These are phyloP conservation scores for Nepenthes alata DNA, from an alignment of 179 eudicot species.

Conservation along the genomic window DNA sequence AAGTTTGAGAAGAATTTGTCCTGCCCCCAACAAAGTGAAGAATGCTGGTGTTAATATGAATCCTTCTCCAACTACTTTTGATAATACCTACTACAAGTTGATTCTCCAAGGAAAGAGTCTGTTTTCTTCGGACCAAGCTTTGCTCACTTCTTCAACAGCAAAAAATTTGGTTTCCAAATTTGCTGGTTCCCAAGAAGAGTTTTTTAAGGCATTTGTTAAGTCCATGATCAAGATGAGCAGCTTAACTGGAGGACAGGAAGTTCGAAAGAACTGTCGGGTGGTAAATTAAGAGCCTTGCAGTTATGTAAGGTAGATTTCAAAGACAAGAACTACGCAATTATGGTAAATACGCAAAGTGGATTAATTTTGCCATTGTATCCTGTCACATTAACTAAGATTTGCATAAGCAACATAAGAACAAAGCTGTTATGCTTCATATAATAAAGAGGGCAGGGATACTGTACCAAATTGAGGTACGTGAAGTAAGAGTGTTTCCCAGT, in stretches of 20 bases:
- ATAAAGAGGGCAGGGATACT: no score
- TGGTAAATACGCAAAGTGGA: neutral
- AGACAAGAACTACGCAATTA: neutral
- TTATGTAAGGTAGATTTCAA: neutral
- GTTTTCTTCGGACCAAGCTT: constrained; percentile 66
- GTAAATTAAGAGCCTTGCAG: constrained; percentile 22
- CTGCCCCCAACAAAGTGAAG: constrained; percentile 41
- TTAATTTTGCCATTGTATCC: neutral
- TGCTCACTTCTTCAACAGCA: constrained; percentile 38
- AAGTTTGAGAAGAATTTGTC: constrained; percentile 39
- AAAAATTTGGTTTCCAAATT: constrained; percentile 43
- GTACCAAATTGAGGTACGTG: no score
- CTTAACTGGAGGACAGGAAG: constrained; percentile 61
- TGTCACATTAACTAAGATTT: no score
- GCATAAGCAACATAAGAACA: no score
- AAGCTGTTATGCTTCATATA: no score
- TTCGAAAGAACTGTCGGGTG: constrained; percentile 49
- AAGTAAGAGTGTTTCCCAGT: no score
- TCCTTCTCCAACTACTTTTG: constrained; percentile 48
- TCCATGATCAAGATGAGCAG: constrained; percentile 94
- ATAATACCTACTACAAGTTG: constrained; percentile 63
- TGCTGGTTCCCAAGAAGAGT: constrained; percentile 47
- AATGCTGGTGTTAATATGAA: constrained; percentile 55
- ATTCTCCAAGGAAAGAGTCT: constrained; percentile 59
- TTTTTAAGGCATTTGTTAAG: constrained; percentile 55